Evolutionary conservation across 2,329 filamentous ascomycete genomes (phyloP).

Genomic region (Paracorniculantispora psalliotae): DNA sequence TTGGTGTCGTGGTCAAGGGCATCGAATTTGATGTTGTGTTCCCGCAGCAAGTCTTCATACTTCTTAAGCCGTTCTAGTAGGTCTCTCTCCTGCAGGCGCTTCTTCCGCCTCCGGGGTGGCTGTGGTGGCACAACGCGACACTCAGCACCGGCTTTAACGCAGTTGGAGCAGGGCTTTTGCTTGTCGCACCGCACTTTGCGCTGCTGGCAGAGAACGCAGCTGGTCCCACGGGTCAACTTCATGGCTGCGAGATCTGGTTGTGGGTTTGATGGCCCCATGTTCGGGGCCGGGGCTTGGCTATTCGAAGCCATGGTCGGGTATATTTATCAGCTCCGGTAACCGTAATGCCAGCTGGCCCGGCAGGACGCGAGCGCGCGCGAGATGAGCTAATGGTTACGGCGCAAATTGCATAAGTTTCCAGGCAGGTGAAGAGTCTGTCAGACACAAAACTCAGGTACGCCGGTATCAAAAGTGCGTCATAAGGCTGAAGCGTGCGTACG

Average conservation of each 20-base stretch:
- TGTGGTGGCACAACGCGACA: constrained; percentile 56
- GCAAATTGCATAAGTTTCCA: not conserved
- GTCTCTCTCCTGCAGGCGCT: constrained; percentile 64
- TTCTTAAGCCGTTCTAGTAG: constrained; percentile 63
- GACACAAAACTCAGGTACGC: not conserved
- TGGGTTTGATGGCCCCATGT: constrained; percentile 12
- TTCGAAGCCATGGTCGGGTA: constrained; percentile 10
- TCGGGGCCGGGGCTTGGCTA: constrained; percentile 6
- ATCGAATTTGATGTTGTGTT: constrained; percentile 62
- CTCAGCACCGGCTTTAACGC: constrained; percentile 56
- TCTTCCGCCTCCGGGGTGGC: constrained; percentile 54
- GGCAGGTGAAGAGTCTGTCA: not conserved
- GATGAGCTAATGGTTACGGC: not conserved
- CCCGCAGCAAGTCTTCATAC: constrained; percentile 61
- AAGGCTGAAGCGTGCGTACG: constrained; percentile 2
- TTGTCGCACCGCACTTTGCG: constrained; percentile 73
- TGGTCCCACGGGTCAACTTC: constrained; percentile 55
- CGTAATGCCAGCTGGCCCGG: not conserved
- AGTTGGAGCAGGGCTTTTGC: constrained; percentile 66
- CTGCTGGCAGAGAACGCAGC: constrained; percentile 70
- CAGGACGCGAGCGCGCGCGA: not conserved
- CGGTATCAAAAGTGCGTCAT: not conserved
- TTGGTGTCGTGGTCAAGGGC: constrained; percentile 6
- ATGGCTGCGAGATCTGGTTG: constrained; percentile 38
- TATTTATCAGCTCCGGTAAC: not conserved